Evolutionary conservation across 2,329 filamentous ascomycete species (phyloP), one percentile per base, ranked within the genome.

Genomic region (Phyllosticta citrichinensis): DNA sequence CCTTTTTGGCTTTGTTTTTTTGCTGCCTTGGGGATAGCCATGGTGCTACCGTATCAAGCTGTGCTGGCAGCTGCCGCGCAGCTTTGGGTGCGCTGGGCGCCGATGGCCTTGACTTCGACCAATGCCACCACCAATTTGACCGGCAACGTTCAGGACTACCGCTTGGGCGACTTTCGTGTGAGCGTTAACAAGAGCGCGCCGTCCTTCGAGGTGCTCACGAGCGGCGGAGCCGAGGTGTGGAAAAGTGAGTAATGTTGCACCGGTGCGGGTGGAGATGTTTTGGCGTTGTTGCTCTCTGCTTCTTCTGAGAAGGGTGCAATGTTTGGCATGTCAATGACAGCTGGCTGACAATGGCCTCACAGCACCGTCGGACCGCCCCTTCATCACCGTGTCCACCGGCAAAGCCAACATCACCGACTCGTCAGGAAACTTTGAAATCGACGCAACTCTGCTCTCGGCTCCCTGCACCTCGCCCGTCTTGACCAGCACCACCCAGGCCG

Each of bases 381-480:
- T 62, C 60, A 62, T 62, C 55, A 27, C 60, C 51, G 60, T 35
- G 30, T 57, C 60, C 9, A 55, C 55, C 22, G 35, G 52, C 55
- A 55, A 57, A 17, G 50, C 60, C 50, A 62, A 57, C 60, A 27
- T 57, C 52, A 57, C 60, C 55, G 55, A 57, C 53, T 57, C 60
- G 12, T 62, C 60, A 14, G 60, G 60, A 30, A 62, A 62, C 60
- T 57, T 62, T 52, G 60, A 62, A 25, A 62, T 62, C 55, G 24
- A 30, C 24, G 54, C 55, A 10, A 51, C 33, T 24, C 11, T 35
- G 27, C 22, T 55, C 11, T 40, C 51, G 30, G 19, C 51, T 2
- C 22, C n/a, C 11, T 62, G 55, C 55, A 8, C n/a, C 20, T 19
- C 11, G n/a, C 60, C 60, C 3, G 33, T 3, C 60, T 57, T 62